These are phyloP conservation scores for Alopecurus myosuroides DNA, from an alignment of 176 grass and related monocot genomes.

Conservation along the genomic window DNA sequence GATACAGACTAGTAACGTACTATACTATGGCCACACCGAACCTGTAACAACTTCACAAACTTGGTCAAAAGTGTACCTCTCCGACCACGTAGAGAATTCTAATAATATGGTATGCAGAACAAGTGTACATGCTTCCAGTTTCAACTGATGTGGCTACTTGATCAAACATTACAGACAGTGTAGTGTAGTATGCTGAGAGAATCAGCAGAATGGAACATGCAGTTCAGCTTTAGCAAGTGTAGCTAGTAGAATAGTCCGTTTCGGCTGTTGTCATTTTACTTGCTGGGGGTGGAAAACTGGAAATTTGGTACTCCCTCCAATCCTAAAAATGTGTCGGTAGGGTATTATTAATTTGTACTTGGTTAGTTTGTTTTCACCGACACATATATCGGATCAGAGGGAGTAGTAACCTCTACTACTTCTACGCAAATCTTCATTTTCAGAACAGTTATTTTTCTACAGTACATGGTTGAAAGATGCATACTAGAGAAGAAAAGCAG, in stretches of 20 bases:
- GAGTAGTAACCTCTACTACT: too few relatives aligned
- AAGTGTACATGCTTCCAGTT: slow-evolving; percentile 7
- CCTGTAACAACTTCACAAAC: slow-evolving; percentile 48
- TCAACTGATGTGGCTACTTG: slow-evolving; percentile 19
- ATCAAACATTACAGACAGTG: slow-evolving; percentile 17
- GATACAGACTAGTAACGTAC: background rate
- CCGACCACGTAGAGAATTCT: slow-evolving; percentile 23
- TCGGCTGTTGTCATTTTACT: too few relatives aligned
- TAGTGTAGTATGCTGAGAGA: slow-evolving; percentile 3
- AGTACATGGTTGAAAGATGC: background rate
- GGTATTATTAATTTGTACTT: too few relatives aligned
- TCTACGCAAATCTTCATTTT: background rate
- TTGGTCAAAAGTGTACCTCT: slow-evolving; percentile 51
- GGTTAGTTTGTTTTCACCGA: too few relatives aligned
- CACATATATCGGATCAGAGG: too few relatives aligned
- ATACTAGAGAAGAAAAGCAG: background rate
- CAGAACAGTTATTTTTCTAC: background rate
- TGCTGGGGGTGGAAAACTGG: background rate
- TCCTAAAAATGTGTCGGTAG: too few relatives aligned
- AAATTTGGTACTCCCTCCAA: too few relatives aligned
- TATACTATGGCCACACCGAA: slow-evolving; percentile 15
- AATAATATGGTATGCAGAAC: slow-evolving; percentile 30
- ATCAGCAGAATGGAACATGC: slow-evolving; percentile 24
- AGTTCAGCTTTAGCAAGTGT: background rate
- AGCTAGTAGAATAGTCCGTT: background rate